Evolutionary conservation across 257 asterid genomes (phyloP), one percentile per base, ranked within the genome.

Genomic region (Buddleja alternifolia): DNA sequence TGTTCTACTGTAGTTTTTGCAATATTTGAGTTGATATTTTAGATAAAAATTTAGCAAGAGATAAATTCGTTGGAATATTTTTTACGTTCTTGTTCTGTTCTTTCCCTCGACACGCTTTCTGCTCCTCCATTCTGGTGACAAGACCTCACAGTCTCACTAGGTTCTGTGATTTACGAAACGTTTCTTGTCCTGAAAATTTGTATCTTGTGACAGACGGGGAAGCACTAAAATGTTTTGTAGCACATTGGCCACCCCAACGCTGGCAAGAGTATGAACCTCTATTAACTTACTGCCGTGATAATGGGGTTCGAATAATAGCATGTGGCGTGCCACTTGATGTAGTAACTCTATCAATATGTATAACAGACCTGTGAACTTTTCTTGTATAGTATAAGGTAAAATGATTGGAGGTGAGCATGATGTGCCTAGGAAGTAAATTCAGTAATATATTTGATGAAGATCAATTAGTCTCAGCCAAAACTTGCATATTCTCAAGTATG

Each of bases 181-280:
- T n/a, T n/a, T n/a, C n/a, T n/a, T n/a, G n/a, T n/a, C n/a, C n/a
- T n/a, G n/a, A n/a, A n/a, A n/a, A n/a, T n/a, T n/a, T n/a, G n/a
- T n/a, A n/a, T n/a, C n/a, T n/a, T n/a, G n/a, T n/a, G n/a, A n/a
- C n/a, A n/a, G n/a, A n/a, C n/a, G n/a, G n/a, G n/a, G n/a, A n/a
- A n/a, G n/a, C n/a, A n/a, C n/a, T n/a, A n/a, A n/a, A n/a, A n/a
- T n/a, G n/a, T n/a, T n/a, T n/a, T n/a, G n/a, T n/a, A n/a, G 2
- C 20, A 39, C 7, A 1, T 63, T 93, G 98, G 98, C 79, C 98
- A 66, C 67, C 88, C 46, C 80, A 85, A 67, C 83, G 81, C 21
- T 93, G 97, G 97, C 90, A 88, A 84, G 97, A 90, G 68, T 90
- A 90, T 14, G 97, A 90, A 71, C 98, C 93, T 71, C 81, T 93